Base-by-base conservation (phyloP, 768 basidiomycete genomes). In the Psilocybe cyanescens region DNA sequence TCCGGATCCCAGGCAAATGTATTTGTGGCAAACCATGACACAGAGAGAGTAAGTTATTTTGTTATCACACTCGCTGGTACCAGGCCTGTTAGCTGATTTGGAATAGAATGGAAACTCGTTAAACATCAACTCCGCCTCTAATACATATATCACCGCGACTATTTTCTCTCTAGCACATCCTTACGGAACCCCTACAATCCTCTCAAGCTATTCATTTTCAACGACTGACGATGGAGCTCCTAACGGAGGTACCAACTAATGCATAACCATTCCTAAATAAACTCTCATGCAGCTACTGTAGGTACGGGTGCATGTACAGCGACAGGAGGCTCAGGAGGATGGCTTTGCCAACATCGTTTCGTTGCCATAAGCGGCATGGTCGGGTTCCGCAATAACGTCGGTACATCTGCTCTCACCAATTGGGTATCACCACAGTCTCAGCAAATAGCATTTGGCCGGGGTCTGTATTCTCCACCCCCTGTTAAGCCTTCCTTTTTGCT, bases 11-110 rank as follows among this genome's bases (percentile, higher is more conserved):
- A 67, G 14, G 88, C 88, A 0, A 90, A 90, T 63, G 81, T 86
- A 6, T 90, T 90, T 60, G 87, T 90, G 3, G 76, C 83, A 0
- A 88, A 90, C 65, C 89, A 90, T 59, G 89, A 90, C 64, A 90
- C 88, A 1, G 89, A 90, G 70, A 74, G 89, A 48, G 82, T 81
- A 49, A 19, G 75, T 64, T 56, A n/a, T 37, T 29, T 11, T 24
- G 9, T 4, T 24, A 24, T 7, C 8, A 12, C 44, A n/a, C 47
- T 29, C 52, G 12, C 29, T 57, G 24, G 24, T 6, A 62, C n/a
- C 9, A 7, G 7, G 7, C 11, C 29, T n/a, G 24, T 39, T 3
- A 7, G 16, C 24, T 16, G 52, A 17, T n/a, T 6, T 35, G 51
- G 11, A 17, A 53, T 37, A 83, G 87, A 81, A 79, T 56, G 84